These are phyloP conservation scores for Talaromyces sp. DNA, from an alignment of 2,329 filamentous ascomycete genomes.

Conservation along the genomic window DNA sequence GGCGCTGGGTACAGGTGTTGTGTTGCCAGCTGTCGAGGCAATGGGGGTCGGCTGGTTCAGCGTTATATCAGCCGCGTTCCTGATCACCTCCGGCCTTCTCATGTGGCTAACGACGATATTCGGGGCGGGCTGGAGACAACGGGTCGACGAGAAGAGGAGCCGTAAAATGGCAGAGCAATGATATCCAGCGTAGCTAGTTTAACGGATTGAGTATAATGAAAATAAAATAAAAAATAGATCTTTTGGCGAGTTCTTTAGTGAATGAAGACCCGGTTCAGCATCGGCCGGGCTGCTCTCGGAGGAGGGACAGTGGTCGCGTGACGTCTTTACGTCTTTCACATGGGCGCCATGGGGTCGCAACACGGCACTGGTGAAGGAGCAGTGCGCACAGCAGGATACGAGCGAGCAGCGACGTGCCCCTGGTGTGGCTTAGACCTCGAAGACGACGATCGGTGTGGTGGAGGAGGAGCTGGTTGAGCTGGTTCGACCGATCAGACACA, in stretches of 20 bases:
- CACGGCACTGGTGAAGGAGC: background rate
- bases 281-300: background rate
- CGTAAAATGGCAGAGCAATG: background rate
- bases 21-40: conserved; percentile 65
- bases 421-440: background rate
- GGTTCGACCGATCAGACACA: background rate
- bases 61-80: conserved; percentile 59
- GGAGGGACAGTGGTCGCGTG: background rate
- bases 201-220: background rate
- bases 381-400: background rate
- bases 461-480: background rate
- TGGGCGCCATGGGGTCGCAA: background rate
- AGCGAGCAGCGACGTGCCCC: background rate
- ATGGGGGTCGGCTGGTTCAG: conserved; percentile 80
- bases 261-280: background rate
- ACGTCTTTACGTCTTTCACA: background rate
- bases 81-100: conserved; percentile 43
- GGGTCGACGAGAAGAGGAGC: conserved; percentile 45
- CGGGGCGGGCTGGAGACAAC: conserved; percentile 49
- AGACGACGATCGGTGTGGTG: background rate
- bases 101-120: conserved; percentile 47
- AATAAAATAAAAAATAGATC: background rate
- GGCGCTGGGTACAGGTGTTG: conserved; percentile 63
- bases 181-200: background rate
- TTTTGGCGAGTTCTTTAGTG: background rate